These are phyloP conservation scores for Pythium vanterpoolii DNA, from an alignment of 352 stramenopile species.

Conservation along the genomic window DNA sequence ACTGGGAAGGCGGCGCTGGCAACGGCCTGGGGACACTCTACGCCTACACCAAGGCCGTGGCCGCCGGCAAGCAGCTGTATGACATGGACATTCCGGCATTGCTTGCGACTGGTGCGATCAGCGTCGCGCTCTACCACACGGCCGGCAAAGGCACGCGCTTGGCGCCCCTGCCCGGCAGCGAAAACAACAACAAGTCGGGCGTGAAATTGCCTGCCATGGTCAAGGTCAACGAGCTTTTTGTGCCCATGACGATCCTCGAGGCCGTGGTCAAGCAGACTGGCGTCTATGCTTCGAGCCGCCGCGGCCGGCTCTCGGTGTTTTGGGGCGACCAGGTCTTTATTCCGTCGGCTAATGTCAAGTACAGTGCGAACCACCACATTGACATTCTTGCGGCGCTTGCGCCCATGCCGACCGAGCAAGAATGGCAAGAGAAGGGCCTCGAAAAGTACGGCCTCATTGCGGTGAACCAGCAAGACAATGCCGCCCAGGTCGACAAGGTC, in stretches of 20 bases:
- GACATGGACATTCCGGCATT: constrained; percentile 81
- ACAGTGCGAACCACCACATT: constrained; percentile 94
- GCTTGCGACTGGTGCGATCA: constrained; percentile 78
- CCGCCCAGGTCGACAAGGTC: constrained; percentile 97
- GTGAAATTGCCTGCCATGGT: constrained; percentile 96
- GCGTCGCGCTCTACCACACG: constrained; percentile 96
- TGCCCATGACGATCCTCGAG: constrained; percentile 97
- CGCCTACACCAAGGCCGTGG: constrained; percentile 93
- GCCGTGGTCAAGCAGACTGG: constrained; percentile 98
- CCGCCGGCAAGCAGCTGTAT: constrained; percentile 84
- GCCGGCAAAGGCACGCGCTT: constrained; percentile 97
- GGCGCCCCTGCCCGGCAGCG: constrained; percentile 93
- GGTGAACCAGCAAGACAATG: constrained; percentile 91
- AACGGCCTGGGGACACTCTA: constrained; percentile 97
- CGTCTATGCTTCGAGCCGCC: constrained; percentile 94
- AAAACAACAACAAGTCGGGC: constrained; percentile 99
- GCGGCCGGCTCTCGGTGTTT: constrained; percentile 95
- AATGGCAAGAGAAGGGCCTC: constrained; percentile 95
- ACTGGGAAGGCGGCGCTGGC: constrained; percentile 95
- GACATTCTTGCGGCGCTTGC: constrained; percentile 97
- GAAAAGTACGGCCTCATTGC: constrained; percentile 99
- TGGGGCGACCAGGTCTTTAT: constrained; percentile 99
- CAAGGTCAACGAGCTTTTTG: constrained; percentile 77
- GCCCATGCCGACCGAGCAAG: constrained; percentile 89
- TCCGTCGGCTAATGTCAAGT: constrained; percentile 90